phyloP scores from a whole-genome alignment of 805 yeast genomes.

The Yarrowia yakushimensis region DNA sequence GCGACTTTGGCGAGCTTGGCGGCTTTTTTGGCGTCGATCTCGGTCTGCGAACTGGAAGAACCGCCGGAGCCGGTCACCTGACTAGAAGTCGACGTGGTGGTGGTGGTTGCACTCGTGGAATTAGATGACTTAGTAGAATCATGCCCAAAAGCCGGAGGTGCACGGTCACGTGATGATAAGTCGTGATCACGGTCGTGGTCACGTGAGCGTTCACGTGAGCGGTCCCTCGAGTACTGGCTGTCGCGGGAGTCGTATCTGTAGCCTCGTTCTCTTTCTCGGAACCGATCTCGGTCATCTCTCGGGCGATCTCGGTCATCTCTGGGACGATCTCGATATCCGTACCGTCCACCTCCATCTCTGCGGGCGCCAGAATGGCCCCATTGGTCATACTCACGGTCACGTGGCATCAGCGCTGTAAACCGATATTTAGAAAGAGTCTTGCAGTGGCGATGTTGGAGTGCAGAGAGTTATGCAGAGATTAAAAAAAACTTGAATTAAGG shows the following conservation, averaged over 20 bases:
- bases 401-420: neutral
- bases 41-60: slow-evolving; percentile 1
- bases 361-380: slow-evolving; percentile 8
- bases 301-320: neutral
- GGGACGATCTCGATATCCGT: neutral
- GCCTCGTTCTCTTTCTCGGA: neutral
- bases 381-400: slow-evolving; percentile 24
- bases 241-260: neutral
- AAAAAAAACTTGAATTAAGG: neutral
- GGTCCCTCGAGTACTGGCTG: neutral
- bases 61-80: neutral
- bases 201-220: neutral
- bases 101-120: neutral
- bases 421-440: neutral
- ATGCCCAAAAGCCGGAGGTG: neutral
- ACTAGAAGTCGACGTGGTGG: neutral
- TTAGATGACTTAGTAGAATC: slow-evolving; percentile 16
- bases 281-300: neutral
- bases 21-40: slow-evolving; percentile 39
- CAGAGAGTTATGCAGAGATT: neutral
- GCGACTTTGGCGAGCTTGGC: slow-evolving; percentile 53
- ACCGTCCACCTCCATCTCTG: slow-evolving; percentile 16
- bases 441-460: slow-evolving; percentile 3
- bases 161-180: neutral
- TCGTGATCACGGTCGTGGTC: no score